These are phyloP conservation scores for Xylaria sp. DNA, from an alignment of 2,329 filamentous ascomycete genomes.

Conservation along the genomic window DNA sequence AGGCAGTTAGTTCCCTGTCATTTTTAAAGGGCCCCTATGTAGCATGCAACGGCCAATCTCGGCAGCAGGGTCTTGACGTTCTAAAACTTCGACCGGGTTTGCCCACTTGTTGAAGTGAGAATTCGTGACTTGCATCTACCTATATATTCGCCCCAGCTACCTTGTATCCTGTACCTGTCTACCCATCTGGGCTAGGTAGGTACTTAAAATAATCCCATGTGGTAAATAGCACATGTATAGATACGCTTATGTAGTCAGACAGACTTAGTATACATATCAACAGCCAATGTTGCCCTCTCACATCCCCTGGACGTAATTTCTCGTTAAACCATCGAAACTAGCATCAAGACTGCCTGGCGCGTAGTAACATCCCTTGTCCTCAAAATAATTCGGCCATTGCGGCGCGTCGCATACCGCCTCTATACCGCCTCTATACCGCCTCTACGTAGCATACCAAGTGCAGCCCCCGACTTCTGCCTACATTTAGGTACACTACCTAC, in stretches of 20 bases:
- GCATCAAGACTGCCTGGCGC: not conserved
- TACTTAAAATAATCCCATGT: slow-evolving; percentile 6
- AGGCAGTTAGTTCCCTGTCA: not conserved
- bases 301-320: slow-evolving; percentile 26
- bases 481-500: not conserved
- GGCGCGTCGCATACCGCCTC: slow-evolving; percentile 9
- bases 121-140: slow-evolving; percentile 4
- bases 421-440: not conserved
- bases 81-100: not conserved
- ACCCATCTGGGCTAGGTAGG: not conserved
- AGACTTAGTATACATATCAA: slow-evolving; percentile 13
- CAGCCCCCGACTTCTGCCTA: not conserved
- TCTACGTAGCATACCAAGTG: not conserved
- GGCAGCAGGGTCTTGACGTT: slow-evolving; percentile 3
- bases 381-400: not conserved
- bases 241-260: not conserved
- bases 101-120: not conserved
- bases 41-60: slow-evolving; percentile 20
- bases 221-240: not conserved
- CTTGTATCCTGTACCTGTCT: not conserved
- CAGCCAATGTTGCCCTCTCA: slow-evolving; percentile 22
- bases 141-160: not conserved
- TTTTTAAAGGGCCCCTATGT: not conserved
- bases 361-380: not conserved
- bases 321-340: slow-evolving; percentile 5